A percentile compares a stretch with the other conserved stretches of the same genome.
These are phyloP conservation scores for Globisporangium sylvaticum DNA, from an alignment of 352 stramenopile species.

Conservation along the genomic window DNA sequence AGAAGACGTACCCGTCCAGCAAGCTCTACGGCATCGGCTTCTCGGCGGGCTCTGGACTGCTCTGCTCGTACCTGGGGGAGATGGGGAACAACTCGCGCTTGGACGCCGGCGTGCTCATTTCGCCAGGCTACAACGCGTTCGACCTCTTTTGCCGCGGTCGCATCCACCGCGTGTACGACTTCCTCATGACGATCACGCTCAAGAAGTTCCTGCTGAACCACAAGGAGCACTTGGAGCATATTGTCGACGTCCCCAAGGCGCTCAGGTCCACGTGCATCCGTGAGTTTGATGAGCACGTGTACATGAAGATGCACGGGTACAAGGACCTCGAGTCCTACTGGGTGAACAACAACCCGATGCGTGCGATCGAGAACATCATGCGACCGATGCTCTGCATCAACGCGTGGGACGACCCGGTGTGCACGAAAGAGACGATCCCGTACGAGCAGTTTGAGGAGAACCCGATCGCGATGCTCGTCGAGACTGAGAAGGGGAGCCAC, in stretches of 20 bases:
- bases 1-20: slow-evolving; percentile 38
- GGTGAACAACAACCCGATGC: slow-evolving; percentile 78
- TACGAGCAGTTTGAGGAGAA: slow-evolving; percentile 52
- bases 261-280: slow-evolving; percentile 47
- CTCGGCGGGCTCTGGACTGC: slow-evolving; percentile 59
- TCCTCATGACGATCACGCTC: slow-evolving; percentile 69
- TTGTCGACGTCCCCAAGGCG: slow-evolving; percentile 45
- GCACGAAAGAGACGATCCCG: slow-evolving; percentile 66
- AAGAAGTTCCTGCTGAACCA: slow-evolving; percentile 63
- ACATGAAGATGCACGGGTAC: slow-evolving; percentile 80
- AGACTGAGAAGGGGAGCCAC: slow-evolving; percentile 60
- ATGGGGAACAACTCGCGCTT: slow-evolving; percentile 45
- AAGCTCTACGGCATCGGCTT: slow-evolving; percentile 65
- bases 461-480: slow-evolving; percentile 45
- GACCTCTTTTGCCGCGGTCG: slow-evolving; percentile 63
- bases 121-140: slow-evolving; percentile 69
- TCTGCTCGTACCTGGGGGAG: slow-evolving; percentile 74
- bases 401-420: slow-evolving; percentile 74
- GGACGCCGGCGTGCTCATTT: slow-evolving; percentile 58
- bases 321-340: slow-evolving; percentile 61
- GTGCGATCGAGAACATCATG: slow-evolving; percentile 41
- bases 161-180: slow-evolving; percentile 68
- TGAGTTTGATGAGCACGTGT: slow-evolving; percentile 76
- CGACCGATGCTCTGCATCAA: slow-evolving; percentile 72
- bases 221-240: slow-evolving; percentile 29